Conservation (phyloP, 2,329 filamentous ascomycete genomes). For the Fusarium dimerum region DNA sequence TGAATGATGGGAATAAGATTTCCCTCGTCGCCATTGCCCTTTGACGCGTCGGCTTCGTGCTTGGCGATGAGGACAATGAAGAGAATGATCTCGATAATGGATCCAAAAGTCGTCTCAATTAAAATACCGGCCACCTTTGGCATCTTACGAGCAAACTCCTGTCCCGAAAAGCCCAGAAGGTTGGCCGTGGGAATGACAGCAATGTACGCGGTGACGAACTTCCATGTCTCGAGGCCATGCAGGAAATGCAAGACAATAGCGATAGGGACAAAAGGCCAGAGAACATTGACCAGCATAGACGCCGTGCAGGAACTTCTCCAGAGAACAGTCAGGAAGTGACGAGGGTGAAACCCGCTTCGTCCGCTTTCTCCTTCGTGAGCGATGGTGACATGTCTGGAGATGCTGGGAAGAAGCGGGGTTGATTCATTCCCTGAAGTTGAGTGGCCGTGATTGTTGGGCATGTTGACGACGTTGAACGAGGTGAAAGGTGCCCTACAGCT, state of each 20-base stretch:
- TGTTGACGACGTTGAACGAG: not conserved
- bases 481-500: too few species aligned
- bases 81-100: conserved; percentile 67
- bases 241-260: conserved; percentile 44
- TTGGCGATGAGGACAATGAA: conserved; percentile 62
- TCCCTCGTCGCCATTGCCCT: conserved; percentile 33
- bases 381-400: conserved; percentile 13
- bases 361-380: conserved; percentile 47
- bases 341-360: conserved; percentile 43
- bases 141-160: conserved; percentile 65
- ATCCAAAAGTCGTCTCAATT: conserved; percentile 55
- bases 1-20: conserved; percentile 61
- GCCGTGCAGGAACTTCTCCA: conserved; percentile 45
- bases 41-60: conserved; percentile 16
- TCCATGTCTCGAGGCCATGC: conserved; percentile 39
- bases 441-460: not conserved
- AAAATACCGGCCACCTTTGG: conserved; percentile 62
- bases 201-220: conserved; percentile 49
- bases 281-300: conserved; percentile 47
- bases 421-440: conserved; percentile 11
- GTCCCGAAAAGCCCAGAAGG: conserved; percentile 46
- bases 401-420: conserved; percentile 33
- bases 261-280: conserved; percentile 50
- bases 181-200: conserved; percentile 53
- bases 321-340: conserved; percentile 44